Percentiles rank a stretch among this genome's conserved stretches.
These are phyloP conservation scores for Agastache rugosa DNA, from an alignment of 257 asterid species.

Conservation along the genomic window DNA sequence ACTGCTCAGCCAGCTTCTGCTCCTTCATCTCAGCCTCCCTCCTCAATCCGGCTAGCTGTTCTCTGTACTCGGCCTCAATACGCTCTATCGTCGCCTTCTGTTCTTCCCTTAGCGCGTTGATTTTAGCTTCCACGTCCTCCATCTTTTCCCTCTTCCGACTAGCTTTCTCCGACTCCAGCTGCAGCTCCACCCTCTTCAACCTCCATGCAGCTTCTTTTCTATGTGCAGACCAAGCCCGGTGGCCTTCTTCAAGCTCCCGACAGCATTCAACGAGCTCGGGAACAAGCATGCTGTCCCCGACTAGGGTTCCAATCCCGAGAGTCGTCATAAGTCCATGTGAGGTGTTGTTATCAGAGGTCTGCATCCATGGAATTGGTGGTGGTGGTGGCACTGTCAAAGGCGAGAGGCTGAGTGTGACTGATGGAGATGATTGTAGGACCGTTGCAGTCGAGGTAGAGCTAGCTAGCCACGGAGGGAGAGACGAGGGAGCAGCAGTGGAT, in stretches of 20 bases:
- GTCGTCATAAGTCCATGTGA: constrained; percentile 35
- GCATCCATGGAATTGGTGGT: constrained; percentile 62
- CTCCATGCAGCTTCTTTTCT: constrained; percentile 91
- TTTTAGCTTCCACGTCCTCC: constrained; percentile 82
- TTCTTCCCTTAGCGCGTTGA: constrained; percentile 77
- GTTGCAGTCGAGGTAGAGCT: constrained; percentile 52
- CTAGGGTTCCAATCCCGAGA: constrained; percentile 38
- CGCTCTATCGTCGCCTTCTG: constrained; percentile 65
- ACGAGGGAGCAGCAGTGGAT: constrained; percentile 30
- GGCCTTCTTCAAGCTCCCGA: constrained; percentile 82
- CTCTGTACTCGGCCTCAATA: constrained; percentile 78
- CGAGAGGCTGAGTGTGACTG: constrained; percentile 74
- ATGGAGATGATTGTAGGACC: constrained; percentile 57
- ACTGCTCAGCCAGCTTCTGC: constrained; percentile 88
- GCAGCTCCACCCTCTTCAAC: constrained; percentile 78
- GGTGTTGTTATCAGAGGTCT: constrained; percentile 31
- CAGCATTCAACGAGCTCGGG: constrained; percentile 76
- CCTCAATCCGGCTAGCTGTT: constrained; percentile 78
- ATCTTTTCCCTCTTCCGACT: constrained; percentile 70
- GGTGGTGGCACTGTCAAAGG: constrained; percentile 56
- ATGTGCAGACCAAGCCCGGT: constrained; percentile 73
- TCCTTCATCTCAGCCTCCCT: constrained; percentile 90
- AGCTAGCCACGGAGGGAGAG: constrained; percentile 82
- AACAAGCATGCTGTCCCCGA: constrained; percentile 48
- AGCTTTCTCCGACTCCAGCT: constrained; percentile 87